phyloP scores from a whole-genome alignment of 176 grass and related monocot genomes.

The Puccinellia tenuiflora region DNA sequence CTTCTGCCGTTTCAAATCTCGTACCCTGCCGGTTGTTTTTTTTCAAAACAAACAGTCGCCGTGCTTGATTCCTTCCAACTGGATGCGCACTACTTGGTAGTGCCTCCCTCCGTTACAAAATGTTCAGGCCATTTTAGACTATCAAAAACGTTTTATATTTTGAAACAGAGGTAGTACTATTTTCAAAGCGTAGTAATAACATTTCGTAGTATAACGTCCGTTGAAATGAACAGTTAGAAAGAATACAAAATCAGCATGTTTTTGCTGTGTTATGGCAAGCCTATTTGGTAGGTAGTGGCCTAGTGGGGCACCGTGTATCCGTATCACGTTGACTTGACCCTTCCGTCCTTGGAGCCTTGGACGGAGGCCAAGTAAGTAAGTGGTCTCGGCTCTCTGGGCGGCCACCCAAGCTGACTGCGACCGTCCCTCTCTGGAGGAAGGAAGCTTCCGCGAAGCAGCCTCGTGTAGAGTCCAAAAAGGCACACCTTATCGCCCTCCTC shows the following conservation, averaged over 20 bases:
- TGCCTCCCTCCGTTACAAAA: too few relatives aligned
- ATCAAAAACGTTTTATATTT: too few relatives aligned
- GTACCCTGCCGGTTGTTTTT: neutral
- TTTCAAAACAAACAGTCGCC: neutral
- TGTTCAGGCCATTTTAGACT: too few relatives aligned
- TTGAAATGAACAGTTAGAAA: neutral
- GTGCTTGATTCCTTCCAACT: neutral
- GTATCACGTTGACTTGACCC: neutral
- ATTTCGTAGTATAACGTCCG: too few relatives aligned
- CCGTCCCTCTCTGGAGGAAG: neutral
- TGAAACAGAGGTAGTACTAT: too few relatives aligned
- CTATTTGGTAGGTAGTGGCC: neutral
- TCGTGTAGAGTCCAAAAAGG: neutral
- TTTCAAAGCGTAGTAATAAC: too few relatives aligned
- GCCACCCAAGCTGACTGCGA: conserved; percentile 2
- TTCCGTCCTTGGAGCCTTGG: neutral
- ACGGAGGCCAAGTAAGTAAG: neutral
- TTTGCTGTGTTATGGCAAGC: neutral
- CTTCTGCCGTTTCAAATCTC: neutral
- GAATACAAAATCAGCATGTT: neutral
- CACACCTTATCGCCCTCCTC: neutral
- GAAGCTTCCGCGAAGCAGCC: conserved; percentile 51
- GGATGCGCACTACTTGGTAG: neutral
- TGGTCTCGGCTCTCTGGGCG: neutral
- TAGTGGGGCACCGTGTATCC: neutral